phyloP scores from a whole-genome alignment of 2,329 filamentous ascomycete genomes.

The Davidsoniella virescens region DNA sequence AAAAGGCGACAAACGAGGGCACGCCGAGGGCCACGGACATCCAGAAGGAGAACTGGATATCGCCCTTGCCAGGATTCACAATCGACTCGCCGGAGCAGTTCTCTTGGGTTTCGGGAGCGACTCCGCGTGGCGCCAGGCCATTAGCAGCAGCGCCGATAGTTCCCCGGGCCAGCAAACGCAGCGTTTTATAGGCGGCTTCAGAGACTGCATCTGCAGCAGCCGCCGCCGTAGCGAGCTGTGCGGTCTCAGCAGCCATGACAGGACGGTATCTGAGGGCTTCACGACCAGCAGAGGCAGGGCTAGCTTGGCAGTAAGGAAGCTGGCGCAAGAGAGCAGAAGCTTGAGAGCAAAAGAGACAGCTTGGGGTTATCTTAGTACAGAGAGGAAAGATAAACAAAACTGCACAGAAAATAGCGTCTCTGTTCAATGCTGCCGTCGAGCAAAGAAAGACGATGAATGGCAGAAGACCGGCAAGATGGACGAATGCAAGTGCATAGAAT shows the following conservation, averaged over 20 bases:
- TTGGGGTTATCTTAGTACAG: too few species aligned
- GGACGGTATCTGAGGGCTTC: neutral
- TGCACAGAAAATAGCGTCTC: too few species aligned
- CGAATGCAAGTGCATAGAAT: too few species aligned
- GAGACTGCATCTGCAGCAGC: conserved; percentile 8
- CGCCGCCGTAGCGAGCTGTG: conserved; percentile 4
- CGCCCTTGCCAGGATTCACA: conserved; percentile 14
- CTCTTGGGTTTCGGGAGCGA: conserved; percentile 7
- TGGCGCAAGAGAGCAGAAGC: too few species aligned
- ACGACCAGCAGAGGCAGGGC: neutral
- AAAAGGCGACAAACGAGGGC: conserved; percentile 59
- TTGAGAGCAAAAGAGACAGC: too few species aligned
- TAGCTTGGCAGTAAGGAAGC: neutral
- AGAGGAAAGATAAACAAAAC: too few species aligned
- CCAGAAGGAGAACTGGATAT: conserved; percentile 14
- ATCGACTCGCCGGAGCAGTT: conserved; percentile 13
- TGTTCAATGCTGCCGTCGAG: too few species aligned
- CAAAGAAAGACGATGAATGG: too few species aligned
- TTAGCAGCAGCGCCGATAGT: neutral
- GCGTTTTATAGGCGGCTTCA: conserved; percentile 6
- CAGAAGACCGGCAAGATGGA: too few species aligned
- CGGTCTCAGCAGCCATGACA: neutral
- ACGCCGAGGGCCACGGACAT: conserved; percentile 55
- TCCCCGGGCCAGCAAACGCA: conserved; percentile 5
- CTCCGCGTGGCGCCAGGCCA: too few species aligned